Conservation (phyloP, 2,329 filamentous ascomycete species). For the Gnomoniopsis sp. region DNA sequence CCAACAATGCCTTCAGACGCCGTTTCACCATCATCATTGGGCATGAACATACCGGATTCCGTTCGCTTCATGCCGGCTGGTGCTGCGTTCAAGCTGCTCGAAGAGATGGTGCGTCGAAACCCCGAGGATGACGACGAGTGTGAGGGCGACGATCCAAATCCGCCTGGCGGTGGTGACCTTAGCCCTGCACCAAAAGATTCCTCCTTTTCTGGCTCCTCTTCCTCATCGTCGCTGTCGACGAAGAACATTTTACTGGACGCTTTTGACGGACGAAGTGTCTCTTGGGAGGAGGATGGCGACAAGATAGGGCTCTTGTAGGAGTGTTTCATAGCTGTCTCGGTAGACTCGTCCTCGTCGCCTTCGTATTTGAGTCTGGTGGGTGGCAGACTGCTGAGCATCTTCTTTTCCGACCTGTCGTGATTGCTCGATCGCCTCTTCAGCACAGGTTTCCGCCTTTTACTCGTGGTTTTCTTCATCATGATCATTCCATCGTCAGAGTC, state of each 20-base stretch:
- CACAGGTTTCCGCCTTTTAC: conserved; percentile 52
- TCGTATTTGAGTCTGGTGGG: conserved; percentile 85
- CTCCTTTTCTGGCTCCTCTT: conserved; percentile 38
- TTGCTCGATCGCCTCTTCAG: conserved; percentile 44
- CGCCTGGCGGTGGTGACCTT: conserved; percentile 20
- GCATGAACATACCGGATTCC: conserved; percentile 88
- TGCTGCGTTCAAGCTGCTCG: conserved; percentile 46
- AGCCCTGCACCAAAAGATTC: conserved; percentile 22
- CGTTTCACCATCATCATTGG: conserved; percentile 71
- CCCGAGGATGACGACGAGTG: conserved; percentile 24
- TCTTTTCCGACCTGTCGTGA: conserved; percentile 57
- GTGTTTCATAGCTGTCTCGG: conserved; percentile 61
- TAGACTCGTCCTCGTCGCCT: conserved; percentile 68
- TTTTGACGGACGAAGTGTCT: conserved; percentile 72
- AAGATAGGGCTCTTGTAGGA: conserved; percentile 50
- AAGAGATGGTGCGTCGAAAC: conserved; percentile 46
- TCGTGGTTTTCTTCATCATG: conserved; percentile 72
- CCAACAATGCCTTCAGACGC: conserved; percentile 67
- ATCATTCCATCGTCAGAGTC: conserved; percentile 75
- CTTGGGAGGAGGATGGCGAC: conserved; percentile 77
- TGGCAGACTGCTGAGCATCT: conserved; percentile 83
- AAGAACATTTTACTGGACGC: conserved; percentile 64
- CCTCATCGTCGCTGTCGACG: conserved; percentile 56
- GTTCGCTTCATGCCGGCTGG: conserved; percentile 70
- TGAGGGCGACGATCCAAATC: conserved; percentile 8